Evolutionary conservation across 345 rosid species (phyloP).

Genomic region (Hypericum androsaemum): DNA sequence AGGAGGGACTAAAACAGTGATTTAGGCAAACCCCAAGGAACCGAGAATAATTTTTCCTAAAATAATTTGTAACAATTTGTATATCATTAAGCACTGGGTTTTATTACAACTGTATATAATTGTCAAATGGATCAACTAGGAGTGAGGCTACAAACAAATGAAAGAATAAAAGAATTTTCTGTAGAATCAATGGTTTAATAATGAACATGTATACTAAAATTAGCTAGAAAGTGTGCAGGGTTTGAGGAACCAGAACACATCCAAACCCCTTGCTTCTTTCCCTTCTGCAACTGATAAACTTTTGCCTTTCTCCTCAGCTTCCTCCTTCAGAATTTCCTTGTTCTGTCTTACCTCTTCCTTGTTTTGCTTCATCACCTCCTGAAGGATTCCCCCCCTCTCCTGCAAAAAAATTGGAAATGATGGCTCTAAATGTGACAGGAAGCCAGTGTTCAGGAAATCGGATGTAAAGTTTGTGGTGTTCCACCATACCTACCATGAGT

Average conservation of each 20-base stretch:
- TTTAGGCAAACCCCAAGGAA: too few relatives aligned
- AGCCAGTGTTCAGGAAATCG: neutral
- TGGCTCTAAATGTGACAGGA: too few relatives aligned
- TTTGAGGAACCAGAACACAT: constrained; percentile 88
- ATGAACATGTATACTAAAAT: constrained; percentile 30
- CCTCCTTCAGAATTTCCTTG: constrained; percentile 29
- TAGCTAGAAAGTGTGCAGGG: constrained; percentile 68
- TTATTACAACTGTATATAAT: too few relatives aligned
- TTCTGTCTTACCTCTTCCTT: constrained; percentile 6
- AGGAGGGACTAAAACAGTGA: too few relatives aligned
- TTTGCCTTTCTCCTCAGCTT: constrained; percentile 20
- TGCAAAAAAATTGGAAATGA: too few relatives aligned
- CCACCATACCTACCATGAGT: constrained; percentile 50
- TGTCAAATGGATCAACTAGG: too few relatives aligned
- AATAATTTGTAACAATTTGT: too few relatives aligned
- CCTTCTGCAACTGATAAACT: constrained; percentile 27
- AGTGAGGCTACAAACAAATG: neutral
- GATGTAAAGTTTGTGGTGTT: constrained; percentile 1
- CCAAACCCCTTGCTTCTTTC: constrained; percentile 40
- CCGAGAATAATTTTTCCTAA: too few relatives aligned
- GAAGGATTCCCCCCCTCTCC: constrained; percentile 51
- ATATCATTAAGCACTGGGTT: too few relatives aligned
- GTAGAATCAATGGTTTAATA: constrained; percentile 6
- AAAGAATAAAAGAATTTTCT: constrained; percentile 13
- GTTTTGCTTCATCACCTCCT: constrained; percentile 36